Evolutionary conservation across 1,139 yeast species (phyloP), one percentile per base, ranked within the genome.

Genomic region (Casaregolazyma lundiana): DNA sequence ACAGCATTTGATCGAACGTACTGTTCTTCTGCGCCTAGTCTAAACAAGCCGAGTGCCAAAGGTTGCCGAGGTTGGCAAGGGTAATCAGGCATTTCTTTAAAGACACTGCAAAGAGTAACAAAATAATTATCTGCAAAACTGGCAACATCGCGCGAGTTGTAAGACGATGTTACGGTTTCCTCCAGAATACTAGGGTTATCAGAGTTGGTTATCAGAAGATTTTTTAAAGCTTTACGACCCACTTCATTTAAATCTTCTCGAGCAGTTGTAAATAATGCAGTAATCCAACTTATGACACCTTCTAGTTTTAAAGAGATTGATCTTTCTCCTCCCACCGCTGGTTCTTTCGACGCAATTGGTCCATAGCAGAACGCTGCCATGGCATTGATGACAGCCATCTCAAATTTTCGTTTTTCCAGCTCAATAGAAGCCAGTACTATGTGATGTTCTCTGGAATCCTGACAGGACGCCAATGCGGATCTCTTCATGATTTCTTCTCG

Each of bases 321-420:
- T 0, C 74, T 56, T 30, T 63, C 49, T 63, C 70, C 42, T 51
- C 55, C 36, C 45, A 65, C 62, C 13, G 49, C 39, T 16, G 50
- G 44, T 18, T 53, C 62, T 3, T 54, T 47, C 6, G 61, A 53
- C 2, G 52, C 46, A 13, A 67, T 50, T 1, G 66, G 65, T 1
- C 71, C 71, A 15, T 81, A 76, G 54, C 95, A 83, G 22, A 92
- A 68, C 0, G 83, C 73, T 0, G 96, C 86, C 95, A 94, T 86
- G 41, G 95, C 81, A 52, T 88, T 84, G 44, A 88, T 70, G 0
- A 95, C 77, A 0, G 95, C 76, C 30, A 75, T 69, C 55, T 88
- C 90, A 11, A 90, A 66, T 29, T 83, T 80, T 44, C 81, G 77
- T 56, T 78, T 78, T 61, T 90, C 96, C 38, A 90, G 76, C 60